Percentiles rank a stretch among this genome's conserved stretches.
These are phyloP conservation scores for Pilasporangium apinafurcum DNA, from an alignment of 352 stramenopile genomes.

Conservation along the genomic window DNA sequence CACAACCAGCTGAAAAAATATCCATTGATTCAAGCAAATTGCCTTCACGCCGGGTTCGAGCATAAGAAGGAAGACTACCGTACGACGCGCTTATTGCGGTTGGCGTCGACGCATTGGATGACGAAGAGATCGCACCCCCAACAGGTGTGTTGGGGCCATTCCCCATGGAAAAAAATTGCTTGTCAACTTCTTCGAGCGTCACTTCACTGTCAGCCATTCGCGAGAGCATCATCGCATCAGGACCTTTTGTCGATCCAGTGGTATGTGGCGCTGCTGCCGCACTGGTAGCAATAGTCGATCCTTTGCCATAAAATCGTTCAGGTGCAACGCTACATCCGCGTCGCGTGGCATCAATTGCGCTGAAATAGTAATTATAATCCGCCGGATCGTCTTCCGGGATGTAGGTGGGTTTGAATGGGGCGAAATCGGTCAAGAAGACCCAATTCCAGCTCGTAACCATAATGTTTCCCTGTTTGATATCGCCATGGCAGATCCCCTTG, in stretches of 20 bases:
- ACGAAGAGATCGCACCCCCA: constrained; percentile 2
- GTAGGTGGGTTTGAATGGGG: constrained; percentile 93
- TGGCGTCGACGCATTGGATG: constrained; percentile 18
- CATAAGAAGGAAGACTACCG: constrained; percentile 10
- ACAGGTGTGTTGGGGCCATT: constrained; percentile 15
- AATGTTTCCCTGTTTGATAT: constrained; percentile 98
- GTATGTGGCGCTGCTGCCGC: constrained; percentile 9
- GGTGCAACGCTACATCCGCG: constrained; percentile 95
- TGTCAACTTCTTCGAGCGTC: constrained; percentile 63
- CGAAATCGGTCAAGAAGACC: constrained; percentile 96
- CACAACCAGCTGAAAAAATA: constrained; percentile 97
- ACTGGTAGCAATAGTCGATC: constrained; percentile 5
- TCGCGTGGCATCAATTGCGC: constrained; percentile 73
- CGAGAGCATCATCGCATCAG: constrained; percentile 61
- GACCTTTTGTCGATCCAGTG: constrained; percentile 24
- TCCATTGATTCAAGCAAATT: constrained; percentile 91
- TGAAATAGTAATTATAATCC: constrained; percentile 95
- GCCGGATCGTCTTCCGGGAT: constrained; percentile 94
- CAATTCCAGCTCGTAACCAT: constrained; percentile 98
- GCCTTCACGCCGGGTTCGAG: constrained; percentile 44
- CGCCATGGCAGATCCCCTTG: constrained; percentile 93
- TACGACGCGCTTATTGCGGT: constrained; percentile 9
- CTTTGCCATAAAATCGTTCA: constrained; percentile 73
- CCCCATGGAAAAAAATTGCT: constrained; percentile 63
- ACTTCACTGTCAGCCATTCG: constrained; percentile 71